Percentiles rank a stretch among this genome's conserved stretches.
Conservation (phyloP, 768 basidiomycete species). For the Cytidiella melzeri region DNA sequence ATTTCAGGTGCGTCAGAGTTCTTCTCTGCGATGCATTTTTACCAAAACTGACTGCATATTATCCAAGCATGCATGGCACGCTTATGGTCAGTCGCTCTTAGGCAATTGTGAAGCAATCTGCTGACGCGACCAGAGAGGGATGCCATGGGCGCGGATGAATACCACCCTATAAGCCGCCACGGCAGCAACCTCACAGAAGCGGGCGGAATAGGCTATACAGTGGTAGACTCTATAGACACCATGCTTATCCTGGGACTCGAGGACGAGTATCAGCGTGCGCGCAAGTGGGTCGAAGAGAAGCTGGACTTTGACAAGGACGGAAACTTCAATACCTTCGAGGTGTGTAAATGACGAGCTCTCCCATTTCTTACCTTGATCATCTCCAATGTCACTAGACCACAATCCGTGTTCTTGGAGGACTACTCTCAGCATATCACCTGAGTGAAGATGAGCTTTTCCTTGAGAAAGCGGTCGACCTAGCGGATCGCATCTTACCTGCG, state of each 20-base stretch:
- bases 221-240: constrained; percentile 84
- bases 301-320: constrained; percentile 75
- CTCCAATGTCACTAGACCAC: constrained; percentile 57
- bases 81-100: constrained; percentile 54
- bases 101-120: constrained; percentile 11
- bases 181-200: constrained; percentile 76
- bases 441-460: constrained; percentile 68
- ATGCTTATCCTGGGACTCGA: constrained; percentile 80
- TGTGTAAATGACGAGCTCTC: constrained; percentile 29
- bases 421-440: constrained; percentile 81
- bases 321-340: constrained; percentile 87
- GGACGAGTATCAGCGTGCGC: constrained; percentile 72
- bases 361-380: not conserved
- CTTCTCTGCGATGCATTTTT: not conserved
- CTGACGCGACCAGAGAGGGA: constrained; percentile 55
- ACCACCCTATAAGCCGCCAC: constrained; percentile 70
- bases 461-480: constrained; percentile 75
- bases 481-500: constrained; percentile 73
- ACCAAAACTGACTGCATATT: constrained; percentile 9
- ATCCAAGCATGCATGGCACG: constrained; percentile 73
- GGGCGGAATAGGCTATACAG: constrained; percentile 82
- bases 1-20: constrained; percentile 55
- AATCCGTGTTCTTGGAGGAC: constrained; percentile 86
- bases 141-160: constrained; percentile 91
- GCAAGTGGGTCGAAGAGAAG: constrained; percentile 66